These are phyloP conservation scores for Linnemannia exigua DNA, from an alignment of 192 early-diverging fungal species.

Conservation along the genomic window DNA sequence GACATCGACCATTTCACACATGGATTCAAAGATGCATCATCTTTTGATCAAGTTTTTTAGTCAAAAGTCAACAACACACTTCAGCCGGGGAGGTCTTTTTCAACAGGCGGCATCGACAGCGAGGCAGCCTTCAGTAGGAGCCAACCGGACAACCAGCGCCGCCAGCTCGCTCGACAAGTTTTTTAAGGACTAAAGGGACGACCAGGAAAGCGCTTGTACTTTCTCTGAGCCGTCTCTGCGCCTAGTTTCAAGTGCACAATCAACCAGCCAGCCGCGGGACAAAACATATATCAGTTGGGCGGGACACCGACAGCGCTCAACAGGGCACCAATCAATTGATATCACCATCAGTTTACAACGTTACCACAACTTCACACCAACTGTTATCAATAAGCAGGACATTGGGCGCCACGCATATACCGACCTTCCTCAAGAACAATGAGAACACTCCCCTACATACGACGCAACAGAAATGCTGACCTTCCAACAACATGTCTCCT, in stretches of 20 bases:
- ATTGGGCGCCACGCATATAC: background rate
- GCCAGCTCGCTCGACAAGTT: no score
- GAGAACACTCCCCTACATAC: background rate
- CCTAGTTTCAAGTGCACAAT: no score
- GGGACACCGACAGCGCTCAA: background rate
- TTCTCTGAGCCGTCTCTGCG: no score
- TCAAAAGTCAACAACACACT: background rate
- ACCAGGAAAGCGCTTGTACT: no score
- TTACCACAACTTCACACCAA: background rate
- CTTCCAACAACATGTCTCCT: no score
- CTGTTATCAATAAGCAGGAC: background rate
- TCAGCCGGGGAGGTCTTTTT: background rate
- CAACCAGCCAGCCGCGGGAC: background rate
- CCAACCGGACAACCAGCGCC: no score
- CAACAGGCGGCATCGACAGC: no score
- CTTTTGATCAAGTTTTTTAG: background rate
- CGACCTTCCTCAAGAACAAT: background rate
- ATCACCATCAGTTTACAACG: background rate
- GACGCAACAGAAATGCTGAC: conserved; percentile 10
- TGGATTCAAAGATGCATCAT: background rate
- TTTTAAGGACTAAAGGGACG: no score
- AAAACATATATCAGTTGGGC: background rate
- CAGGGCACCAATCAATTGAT: background rate
- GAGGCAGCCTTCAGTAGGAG: no score
- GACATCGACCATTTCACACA: conserved; percentile 7